phyloP scores from a whole-genome alignment of 148 eudicot genomes.

The Fagopyrum esculentum region DNA sequence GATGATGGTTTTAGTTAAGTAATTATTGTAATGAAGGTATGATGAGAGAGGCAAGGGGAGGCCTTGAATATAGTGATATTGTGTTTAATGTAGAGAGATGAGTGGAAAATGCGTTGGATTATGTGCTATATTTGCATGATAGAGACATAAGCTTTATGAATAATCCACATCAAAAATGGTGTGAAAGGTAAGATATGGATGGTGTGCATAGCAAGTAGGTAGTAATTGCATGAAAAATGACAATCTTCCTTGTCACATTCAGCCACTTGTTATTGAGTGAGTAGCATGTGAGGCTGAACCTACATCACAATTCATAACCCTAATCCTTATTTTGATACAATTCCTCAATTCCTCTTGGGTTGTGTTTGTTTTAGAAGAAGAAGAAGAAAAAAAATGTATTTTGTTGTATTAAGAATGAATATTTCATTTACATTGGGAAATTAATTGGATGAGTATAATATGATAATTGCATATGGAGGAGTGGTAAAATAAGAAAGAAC shows the following conservation, averaged over 20 bases:
- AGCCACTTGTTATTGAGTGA: neutral
- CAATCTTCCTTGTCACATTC: constrained; percentile 2
- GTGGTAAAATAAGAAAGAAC: neutral
- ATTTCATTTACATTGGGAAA: constrained; percentile 9
- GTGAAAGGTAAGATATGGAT: neutral
- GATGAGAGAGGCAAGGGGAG: neutral
- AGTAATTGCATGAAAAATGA: neutral
- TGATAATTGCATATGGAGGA: neutral
- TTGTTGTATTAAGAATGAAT: neutral
- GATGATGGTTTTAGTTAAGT: neutral
- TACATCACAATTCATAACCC: too few species aligned
- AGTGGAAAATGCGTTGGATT: constrained; percentile 4
- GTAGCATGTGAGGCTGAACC: neutral
- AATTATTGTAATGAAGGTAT: neutral
- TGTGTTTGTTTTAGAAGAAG: too few species aligned
- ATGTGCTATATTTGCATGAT: constrained; percentile 12
- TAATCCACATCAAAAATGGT: constrained; percentile 8
- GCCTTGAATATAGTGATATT: neutral
- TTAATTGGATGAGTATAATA: neutral
- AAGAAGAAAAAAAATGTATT: too few species aligned
- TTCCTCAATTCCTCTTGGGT: too few species aligned
- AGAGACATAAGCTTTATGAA: constrained; percentile 10
- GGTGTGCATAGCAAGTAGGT: neutral
- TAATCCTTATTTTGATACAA: too few species aligned
- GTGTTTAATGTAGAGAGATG: neutral